Evolutionary conservation across 176 grass and related monocot species (phyloP).

Genomic region (Rhynchospora tenuis): DNA sequence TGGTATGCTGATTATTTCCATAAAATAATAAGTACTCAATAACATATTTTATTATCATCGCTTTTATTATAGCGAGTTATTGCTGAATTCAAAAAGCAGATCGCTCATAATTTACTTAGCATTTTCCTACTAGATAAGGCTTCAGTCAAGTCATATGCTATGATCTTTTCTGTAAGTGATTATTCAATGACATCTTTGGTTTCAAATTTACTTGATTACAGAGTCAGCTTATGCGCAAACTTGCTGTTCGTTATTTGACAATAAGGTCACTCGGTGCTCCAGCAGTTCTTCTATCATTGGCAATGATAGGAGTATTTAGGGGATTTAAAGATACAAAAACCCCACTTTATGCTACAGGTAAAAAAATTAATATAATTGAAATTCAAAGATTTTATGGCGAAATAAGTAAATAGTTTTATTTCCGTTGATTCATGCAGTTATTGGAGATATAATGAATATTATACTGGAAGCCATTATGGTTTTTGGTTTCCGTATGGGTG

Average conservation of each 20-base stretch:
- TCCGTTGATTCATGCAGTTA: slow-evolving; percentile 42
- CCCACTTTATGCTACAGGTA: slow-evolving; percentile 93
- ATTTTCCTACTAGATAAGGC: neutral
- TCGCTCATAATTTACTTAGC: neutral
- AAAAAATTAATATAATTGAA: neutral
- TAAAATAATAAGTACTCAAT: neutral
- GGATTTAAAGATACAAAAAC: slow-evolving; percentile 94
- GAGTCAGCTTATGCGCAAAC: slow-evolving; percentile 67
- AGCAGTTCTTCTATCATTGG: slow-evolving; percentile 83
- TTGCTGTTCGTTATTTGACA: slow-evolving; percentile 67
- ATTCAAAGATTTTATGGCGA: neutral
- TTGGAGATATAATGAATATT: slow-evolving; percentile 75
- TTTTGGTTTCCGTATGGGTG: slow-evolving; percentile 82
- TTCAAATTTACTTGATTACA: slow-evolving; percentile 28
- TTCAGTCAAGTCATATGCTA: neutral
- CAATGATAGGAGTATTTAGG: slow-evolving; percentile 79
- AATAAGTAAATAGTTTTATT: neutral
- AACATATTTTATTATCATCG: neutral
- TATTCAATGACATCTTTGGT: neutral
- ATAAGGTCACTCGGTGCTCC: slow-evolving; percentile 87
- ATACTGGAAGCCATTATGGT: slow-evolving; percentile 92
- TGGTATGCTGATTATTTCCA: neutral
- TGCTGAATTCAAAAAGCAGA: neutral
- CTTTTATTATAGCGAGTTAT: neutral
- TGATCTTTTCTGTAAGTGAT: neutral